Percentiles rank a stretch among this genome's conserved stretches.
phyloP scores from a whole-genome alignment of 371 early-diverging fungal genomes.

The Mortierella sp. region DNA sequence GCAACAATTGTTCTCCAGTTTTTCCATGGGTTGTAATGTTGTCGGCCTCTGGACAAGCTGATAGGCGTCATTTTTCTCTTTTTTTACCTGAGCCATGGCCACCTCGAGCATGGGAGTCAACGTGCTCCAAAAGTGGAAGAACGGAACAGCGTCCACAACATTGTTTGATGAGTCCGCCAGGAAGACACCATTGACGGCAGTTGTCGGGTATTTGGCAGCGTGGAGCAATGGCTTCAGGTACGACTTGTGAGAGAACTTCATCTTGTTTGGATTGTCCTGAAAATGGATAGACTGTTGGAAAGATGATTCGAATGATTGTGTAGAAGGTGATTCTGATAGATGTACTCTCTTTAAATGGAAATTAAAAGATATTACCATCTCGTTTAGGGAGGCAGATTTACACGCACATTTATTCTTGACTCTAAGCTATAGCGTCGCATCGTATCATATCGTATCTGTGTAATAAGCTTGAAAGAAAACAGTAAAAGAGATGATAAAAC shows the following conservation, averaged over 20 bases:
- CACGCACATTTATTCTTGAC: too few species aligned
- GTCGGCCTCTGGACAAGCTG: too few species aligned
- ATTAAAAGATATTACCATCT: too few species aligned
- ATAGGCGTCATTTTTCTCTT: too few species aligned
- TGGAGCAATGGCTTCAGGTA: constrained; percentile 82
- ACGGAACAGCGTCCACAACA: constrained; percentile 76
- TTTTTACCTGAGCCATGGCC: constrained; percentile 77
- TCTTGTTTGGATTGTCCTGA: constrained; percentile 26
- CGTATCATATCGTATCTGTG: too few species aligned
- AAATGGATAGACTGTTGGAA: neutral
- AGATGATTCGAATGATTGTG: neutral
- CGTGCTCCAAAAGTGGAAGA: constrained; percentile 83
- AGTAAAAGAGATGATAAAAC: too few species aligned
- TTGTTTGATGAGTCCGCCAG: constrained; percentile 18
- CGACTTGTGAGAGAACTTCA: constrained; percentile 65
- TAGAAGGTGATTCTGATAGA: too few species aligned
- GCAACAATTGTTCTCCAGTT: neutral
- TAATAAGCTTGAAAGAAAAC: too few species aligned
- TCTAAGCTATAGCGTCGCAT: too few species aligned
- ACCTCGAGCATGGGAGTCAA: constrained; percentile 84
- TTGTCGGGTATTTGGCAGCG: constrained; percentile 82
- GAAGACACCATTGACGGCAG: constrained; percentile 74
- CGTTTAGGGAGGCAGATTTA: too few species aligned
- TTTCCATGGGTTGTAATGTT: neutral
- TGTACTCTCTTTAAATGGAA: too few species aligned